A percentile compares a stretch with the other conserved stretches of the same genome.
phyloP scores from a whole-genome alignment of 176 grass and related monocot species.

The Oryza officinalis region DNA sequence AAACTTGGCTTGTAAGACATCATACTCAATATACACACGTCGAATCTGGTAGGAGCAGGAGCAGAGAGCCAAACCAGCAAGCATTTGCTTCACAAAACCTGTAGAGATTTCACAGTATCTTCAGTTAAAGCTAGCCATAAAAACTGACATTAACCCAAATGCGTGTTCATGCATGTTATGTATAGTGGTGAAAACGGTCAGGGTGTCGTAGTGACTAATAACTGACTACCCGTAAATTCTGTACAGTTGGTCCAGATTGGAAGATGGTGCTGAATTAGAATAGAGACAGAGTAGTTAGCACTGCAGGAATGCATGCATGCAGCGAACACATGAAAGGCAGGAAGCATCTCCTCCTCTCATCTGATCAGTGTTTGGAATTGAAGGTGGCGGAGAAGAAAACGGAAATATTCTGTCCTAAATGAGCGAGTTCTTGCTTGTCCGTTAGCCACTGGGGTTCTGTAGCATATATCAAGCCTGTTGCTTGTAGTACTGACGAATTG shows the following conservation, averaged over 20 bases:
- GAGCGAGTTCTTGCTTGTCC: conserved; percentile 24
- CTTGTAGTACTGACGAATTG: background rate
- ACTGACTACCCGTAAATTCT: background rate
- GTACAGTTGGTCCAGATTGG: background rate
- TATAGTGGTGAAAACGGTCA: too few species aligned
- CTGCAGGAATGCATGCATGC: background rate
- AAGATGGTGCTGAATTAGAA: background rate
- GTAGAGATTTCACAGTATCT: background rate
- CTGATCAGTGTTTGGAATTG: background rate
- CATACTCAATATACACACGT: background rate
- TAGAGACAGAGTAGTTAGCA: background rate
- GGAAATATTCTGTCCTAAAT: conserved; percentile 32
- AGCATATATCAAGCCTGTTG: background rate
- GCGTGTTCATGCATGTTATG: background rate
- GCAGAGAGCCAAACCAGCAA: background rate
- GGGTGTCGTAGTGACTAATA: background rate
- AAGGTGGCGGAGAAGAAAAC: background rate
- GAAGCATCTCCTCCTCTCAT: background rate
- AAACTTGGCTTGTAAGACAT: conserved; percentile 32
- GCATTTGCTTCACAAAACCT: background rate
- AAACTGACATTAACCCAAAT: background rate
- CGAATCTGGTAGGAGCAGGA: background rate
- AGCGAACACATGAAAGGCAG: conserved; percentile 5
- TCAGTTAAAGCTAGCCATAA: background rate
- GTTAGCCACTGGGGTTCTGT: background rate